These are phyloP conservation scores for Planoprotostelium fungivorum DNA, from an alignment of 78 protist genomes.

Conservation along the genomic window DNA sequence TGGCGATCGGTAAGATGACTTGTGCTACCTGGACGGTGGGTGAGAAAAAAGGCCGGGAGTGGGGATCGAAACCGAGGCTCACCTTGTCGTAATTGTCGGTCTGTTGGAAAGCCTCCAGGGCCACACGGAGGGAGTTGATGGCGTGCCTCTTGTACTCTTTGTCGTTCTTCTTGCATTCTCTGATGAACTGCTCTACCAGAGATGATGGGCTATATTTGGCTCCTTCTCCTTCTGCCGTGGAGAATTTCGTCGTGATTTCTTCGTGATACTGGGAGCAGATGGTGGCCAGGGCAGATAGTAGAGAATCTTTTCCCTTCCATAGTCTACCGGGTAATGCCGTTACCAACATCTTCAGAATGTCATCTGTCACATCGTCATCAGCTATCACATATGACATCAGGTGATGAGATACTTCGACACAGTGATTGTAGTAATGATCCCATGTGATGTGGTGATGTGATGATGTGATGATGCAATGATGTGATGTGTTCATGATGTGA, in stretches of 20 bases:
- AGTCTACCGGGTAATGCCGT: background rate
- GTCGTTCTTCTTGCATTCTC: constrained; percentile 56
- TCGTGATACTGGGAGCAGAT: constrained; percentile 15
- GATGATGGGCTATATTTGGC: constrained; percentile 6
- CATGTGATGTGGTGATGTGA: too few species aligned
- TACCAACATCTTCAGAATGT: background rate
- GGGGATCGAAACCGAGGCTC: constrained; percentile 22
- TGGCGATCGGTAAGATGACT: constrained; percentile 3
- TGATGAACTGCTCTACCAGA: constrained; percentile 14
- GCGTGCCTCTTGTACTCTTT: constrained; percentile 59
- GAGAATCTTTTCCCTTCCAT: constrained; percentile 37
- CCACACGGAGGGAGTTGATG: constrained; percentile 12
- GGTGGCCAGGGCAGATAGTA: constrained; percentile 27
- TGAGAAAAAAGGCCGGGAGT: too few species aligned
- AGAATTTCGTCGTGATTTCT: constrained; percentile 2
- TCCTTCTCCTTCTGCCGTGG: background rate
- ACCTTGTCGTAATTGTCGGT: constrained; percentile 28
- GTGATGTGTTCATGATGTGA: too few species aligned
- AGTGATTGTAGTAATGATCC: too few species aligned
- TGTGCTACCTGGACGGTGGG: background rate
- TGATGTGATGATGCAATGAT: too few species aligned
- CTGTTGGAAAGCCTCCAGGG: constrained; percentile 17
- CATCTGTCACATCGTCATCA: too few species aligned
- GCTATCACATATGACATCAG: too few species aligned
- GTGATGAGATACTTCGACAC: too few species aligned